Percentiles rank a stretch among this genome's conserved stretches.
Conservation (phyloP, 345 rosid genomes). For the Brassica juncea region DNA sequence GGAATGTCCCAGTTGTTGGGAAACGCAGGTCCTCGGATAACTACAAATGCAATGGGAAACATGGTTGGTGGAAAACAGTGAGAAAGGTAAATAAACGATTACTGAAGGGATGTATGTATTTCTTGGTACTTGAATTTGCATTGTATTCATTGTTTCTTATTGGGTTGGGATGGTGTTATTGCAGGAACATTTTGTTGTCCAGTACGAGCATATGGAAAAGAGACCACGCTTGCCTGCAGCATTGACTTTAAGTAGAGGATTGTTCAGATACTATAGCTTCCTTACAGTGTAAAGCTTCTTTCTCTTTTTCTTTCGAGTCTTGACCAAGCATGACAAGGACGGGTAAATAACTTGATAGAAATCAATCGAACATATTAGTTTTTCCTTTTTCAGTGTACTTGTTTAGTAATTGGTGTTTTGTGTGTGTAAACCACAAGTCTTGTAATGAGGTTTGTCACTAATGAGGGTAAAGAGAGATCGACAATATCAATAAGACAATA, state of each 20-base stretch:
- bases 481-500: too few species aligned
- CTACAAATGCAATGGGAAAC: conserved; percentile 85
- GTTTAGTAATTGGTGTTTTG: too few species aligned
- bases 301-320: conserved; percentile 1
- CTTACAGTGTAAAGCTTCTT: conserved; percentile 60
- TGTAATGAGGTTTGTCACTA: too few species aligned
- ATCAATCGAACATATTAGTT: too few species aligned
- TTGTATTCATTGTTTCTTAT: background rate
- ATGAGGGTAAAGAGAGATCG: too few species aligned
- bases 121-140: background rate
- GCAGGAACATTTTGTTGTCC: conserved; percentile 84
- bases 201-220: conserved; percentile 84
- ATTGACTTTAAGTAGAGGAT: conserved; percentile 44
- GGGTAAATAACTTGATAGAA: background rate
- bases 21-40: conserved; percentile 78
- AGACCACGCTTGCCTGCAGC: conserved; percentile 79
- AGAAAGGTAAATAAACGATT: conserved; percentile 61
- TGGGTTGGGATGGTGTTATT: background rate
- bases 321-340: background rate
- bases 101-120: background rate
- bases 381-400: too few species aligned
- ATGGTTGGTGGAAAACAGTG: conserved; percentile 79
- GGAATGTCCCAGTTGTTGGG: conserved; percentile 91
- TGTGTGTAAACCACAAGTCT: too few species aligned
- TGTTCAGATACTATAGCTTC: conserved; percentile 37